Conservation (phyloP, 176 grass and related monocot species). For the Tillandsia fasciculata region DNA sequence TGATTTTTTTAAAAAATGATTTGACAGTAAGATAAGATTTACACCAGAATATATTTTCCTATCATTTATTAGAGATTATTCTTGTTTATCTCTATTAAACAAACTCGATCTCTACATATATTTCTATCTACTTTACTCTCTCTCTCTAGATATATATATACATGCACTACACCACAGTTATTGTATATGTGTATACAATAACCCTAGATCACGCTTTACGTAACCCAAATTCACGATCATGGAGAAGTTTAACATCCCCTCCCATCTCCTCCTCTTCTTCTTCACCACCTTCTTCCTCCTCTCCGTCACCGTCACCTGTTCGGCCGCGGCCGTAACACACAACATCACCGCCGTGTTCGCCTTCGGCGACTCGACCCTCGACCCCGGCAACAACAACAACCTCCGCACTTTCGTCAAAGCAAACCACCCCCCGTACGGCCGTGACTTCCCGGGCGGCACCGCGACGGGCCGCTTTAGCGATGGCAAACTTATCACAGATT, state of each 20-base stretch:
- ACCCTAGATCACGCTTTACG: neutral
- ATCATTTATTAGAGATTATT: too few species aligned
- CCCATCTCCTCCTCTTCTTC: constrained; percentile 11
- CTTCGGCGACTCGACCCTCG: constrained; percentile 69
- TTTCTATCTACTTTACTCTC: too few species aligned
- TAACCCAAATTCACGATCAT: neutral
- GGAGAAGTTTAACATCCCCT: neutral
- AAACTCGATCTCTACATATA: too few species aligned
- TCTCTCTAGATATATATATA: too few species aligned
- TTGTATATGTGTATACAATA: too few species aligned
- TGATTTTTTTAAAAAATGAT: too few species aligned
- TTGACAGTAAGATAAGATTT: too few species aligned
- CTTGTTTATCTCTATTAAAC: too few species aligned
- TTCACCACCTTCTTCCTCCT: constrained; percentile 17
- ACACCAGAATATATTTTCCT: too few species aligned
- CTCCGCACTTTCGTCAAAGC: constrained; percentile 37
- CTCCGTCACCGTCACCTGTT: neutral
- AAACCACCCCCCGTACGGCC: constrained; percentile 56
- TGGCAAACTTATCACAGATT: constrained; percentile 63
- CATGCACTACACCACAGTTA: too few species aligned
- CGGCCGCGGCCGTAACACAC: neutral
- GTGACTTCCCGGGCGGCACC: constrained; percentile 30
- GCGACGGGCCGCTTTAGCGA: constrained; percentile 54
- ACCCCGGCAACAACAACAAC: constrained; percentile 74
- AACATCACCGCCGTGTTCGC: constrained; percentile 55